Conservation (phyloP, 202 grass and related monocot species). For the Setaria italica region DNA sequence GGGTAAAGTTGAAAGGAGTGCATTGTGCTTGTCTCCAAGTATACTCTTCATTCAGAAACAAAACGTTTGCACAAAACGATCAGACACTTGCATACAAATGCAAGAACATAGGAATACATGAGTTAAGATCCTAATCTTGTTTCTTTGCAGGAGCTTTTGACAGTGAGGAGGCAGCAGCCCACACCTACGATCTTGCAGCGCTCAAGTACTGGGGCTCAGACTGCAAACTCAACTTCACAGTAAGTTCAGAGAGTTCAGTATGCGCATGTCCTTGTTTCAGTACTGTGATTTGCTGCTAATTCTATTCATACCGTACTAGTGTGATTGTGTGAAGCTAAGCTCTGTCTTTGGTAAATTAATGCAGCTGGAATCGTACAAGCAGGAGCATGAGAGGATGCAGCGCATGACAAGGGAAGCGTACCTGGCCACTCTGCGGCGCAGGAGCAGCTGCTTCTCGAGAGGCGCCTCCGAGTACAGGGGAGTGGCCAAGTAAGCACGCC, state of each 20-base stretch:
- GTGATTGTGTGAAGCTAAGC: background rate
- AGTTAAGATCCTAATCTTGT: slow-evolving; percentile 6
- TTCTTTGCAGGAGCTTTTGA: slow-evolving; percentile 46
- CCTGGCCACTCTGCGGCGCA: slow-evolving; percentile 62
- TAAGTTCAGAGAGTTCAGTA: slow-evolving; percentile 30
- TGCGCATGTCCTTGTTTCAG: background rate
- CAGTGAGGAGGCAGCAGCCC: slow-evolving; percentile 53
- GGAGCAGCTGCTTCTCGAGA: slow-evolving; percentile 75
- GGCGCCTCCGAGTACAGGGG: slow-evolving; percentile 77
- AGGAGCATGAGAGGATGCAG: slow-evolving; percentile 70
- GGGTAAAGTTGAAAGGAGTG: background rate
- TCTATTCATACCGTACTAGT: background rate
- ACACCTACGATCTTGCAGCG: slow-evolving; percentile 61
- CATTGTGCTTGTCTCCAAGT: slow-evolving; percentile 7
- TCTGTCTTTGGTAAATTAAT: background rate
- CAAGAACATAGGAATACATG: background rate
- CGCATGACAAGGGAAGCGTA: slow-evolving; percentile 64
- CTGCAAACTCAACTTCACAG: slow-evolving; percentile 53
- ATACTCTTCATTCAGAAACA: background rate
- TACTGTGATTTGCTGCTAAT: background rate
- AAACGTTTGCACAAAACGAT: slow-evolving; percentile 1
- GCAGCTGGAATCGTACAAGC: slow-evolving; percentile 55
- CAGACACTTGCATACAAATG: background rate
- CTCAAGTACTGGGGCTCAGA: slow-evolving; percentile 55
- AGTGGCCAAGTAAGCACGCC: slow-evolving; percentile 55